These are phyloP conservation scores for Xerocomellus intermedius DNA, from an alignment of 768 basidiomycete genomes.

Conservation along the genomic window DNA sequence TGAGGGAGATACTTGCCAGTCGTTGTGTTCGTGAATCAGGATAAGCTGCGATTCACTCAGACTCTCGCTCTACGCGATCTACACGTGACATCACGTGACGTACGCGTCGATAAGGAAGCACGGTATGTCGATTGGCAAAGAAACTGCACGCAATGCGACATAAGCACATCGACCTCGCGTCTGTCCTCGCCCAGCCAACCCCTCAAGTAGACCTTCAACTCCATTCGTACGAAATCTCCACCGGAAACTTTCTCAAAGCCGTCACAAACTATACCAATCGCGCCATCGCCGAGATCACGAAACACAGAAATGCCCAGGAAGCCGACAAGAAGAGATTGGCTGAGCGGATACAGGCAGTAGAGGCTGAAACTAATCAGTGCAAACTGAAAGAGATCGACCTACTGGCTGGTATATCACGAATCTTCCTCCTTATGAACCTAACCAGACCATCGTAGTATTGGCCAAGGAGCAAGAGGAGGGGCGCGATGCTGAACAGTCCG, in stretches of 20 bases:
- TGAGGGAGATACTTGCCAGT: conserved; percentile 1
- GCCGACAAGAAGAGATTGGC: conserved; percentile 58
- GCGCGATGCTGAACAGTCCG: conserved; percentile 63
- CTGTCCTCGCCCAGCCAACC: conserved; percentile 51
- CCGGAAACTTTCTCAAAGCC: conserved; percentile 69
- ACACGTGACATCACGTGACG: conserved; percentile 25
- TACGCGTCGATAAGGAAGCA: conserved; percentile 4
- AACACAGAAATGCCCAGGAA: conserved; percentile 59
- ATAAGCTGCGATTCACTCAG: neutral
- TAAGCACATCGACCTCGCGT: conserved; percentile 59
- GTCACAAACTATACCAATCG: conserved; percentile 71
- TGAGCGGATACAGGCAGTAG: conserved; percentile 62
- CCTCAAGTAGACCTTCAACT: conserved; percentile 66
- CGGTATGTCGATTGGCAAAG: neutral
- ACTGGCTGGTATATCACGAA: conserved; percentile 56
- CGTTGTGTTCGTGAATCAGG: neutral
- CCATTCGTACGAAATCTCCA: conserved; percentile 60
- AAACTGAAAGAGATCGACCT: conserved; percentile 79
- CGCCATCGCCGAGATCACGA: conserved; percentile 66
- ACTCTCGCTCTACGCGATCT: neutral
- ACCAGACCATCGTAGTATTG: conserved; percentile 42
- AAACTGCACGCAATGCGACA: conserved; percentile 24
- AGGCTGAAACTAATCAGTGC: conserved; percentile 71
- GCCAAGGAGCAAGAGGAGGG: conserved; percentile 71
- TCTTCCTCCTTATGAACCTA: neutral